Conservation (phyloP, 768 basidiomycete species). For the Tylopilus sp. region DNA sequence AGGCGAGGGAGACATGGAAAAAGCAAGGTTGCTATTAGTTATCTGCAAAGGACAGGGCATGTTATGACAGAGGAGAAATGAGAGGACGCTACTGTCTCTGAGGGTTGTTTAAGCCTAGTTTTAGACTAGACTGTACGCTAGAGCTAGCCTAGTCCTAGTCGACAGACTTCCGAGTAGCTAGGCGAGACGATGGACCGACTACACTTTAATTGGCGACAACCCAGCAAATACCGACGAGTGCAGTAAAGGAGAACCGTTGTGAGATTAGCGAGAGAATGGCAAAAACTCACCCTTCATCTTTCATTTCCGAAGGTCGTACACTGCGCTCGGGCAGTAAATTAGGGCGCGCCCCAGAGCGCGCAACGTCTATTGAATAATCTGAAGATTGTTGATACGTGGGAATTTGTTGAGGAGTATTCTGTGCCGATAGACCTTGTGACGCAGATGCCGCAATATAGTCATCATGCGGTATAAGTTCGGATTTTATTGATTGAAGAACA, state of each 20-base stretch:
- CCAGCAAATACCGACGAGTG: conserved; percentile 22
- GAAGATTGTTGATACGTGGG: conserved; percentile 73
- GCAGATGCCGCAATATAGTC: conserved; percentile 6
- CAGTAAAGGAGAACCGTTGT: conserved; percentile 10
- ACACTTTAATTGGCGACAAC: conserved; percentile 32
- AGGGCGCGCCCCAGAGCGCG: conserved; percentile 35
- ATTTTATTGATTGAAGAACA: conserved; percentile 6
- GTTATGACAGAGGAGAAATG: conserved; percentile 57
- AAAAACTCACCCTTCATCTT: conserved; percentile 93
- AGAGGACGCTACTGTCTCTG: conserved; percentile 73
- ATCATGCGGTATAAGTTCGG: conserved; percentile 17
- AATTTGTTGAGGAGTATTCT: conserved; percentile 60
- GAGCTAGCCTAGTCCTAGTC: conserved; percentile 72
- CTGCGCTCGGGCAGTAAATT: conserved; percentile 56
- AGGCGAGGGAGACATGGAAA: conserved; percentile 34
- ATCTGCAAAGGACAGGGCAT: conserved; percentile 60
- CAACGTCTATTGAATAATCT: conserved; percentile 44
- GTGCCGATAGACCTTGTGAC: conserved; percentile 34
- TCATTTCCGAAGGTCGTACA: conserved; percentile 86
- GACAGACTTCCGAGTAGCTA: conserved; percentile 51
- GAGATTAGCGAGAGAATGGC: conserved; percentile 8
- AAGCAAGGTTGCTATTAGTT: conserved; percentile 74
- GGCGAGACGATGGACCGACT: conserved; percentile 42
- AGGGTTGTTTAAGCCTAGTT: conserved; percentile 65
- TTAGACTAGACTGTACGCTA: conserved; percentile 78